phyloP scores from a whole-genome alignment of 768 basidiomycete genomes.

The Agaricus blazei region DNA sequence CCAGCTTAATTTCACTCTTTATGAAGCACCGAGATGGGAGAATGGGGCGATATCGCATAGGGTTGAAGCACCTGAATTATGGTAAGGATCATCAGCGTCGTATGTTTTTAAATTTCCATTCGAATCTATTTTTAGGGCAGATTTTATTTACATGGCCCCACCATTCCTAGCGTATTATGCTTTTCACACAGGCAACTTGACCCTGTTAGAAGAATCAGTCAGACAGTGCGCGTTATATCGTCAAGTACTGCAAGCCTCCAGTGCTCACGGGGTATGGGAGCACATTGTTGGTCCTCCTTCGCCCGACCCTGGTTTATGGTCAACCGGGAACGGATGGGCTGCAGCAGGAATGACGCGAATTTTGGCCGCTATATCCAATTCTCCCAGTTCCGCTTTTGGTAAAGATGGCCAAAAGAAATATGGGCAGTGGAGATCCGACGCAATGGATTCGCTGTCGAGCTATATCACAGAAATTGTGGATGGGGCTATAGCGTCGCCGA shows the following conservation, averaged over 20 bases:
- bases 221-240: conserved; percentile 35
- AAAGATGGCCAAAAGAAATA: conserved; percentile 21
- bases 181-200: conserved; percentile 29
- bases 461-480: conserved; percentile 44
- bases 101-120: neutral
- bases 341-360: conserved; percentile 58
- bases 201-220: conserved; percentile 30
- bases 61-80: conserved; percentile 30
- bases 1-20: conserved; percentile 28
- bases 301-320: conserved; percentile 38
- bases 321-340: conserved; percentile 67
- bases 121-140: conserved; percentile 29
- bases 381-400: conserved; percentile 17
- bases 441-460: conserved; percentile 23
- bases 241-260: conserved; percentile 24
- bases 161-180: conserved; percentile 47
- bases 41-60: conserved; percentile 48
- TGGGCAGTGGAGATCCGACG: conserved; percentile 16
- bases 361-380: conserved; percentile 38
- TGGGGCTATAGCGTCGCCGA: conserved; percentile 27
- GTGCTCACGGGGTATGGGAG: conserved; percentile 29
- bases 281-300: conserved; percentile 38
- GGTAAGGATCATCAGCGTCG: conserved; percentile 24
- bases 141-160: conserved; percentile 49
- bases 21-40: conserved; percentile 28